Evolutionary conservation across 257 asterid species (phyloP), one percentile per base, ranked within the genome.

Genomic region (Vinca minor): DNA sequence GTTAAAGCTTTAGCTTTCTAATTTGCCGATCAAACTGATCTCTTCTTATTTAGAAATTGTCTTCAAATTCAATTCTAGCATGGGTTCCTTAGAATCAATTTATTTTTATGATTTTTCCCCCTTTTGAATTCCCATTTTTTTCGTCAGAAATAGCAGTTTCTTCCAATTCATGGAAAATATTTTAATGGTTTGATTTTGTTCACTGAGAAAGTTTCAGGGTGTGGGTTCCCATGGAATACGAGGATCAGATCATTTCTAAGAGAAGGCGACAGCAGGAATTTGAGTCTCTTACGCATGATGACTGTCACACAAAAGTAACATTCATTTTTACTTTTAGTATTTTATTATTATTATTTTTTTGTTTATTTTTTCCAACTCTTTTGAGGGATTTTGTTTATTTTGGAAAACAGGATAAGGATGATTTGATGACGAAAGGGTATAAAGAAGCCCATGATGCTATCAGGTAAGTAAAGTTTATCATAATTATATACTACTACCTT

Each of bases 381-480:
- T 64, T n/a, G 20, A 15, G 13, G n/a, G 53, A 15, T 49, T n/a
- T n/a, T 29, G 18, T 25, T 35, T 23, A 5, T 7, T 11, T 36
- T 7, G 68, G 21, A 26, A 23, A 34, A 47, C 82, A 65, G 74
- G 84, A 82, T 66, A 81, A 79, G 35, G 77, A 82, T 59, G 81
- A 62, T 20, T 26, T 74, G 69, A 39, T 73, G 25, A n/a, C n/a
- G n/a, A 67, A 75, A 32, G 84, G 73, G 66, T 77, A 81, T 71
- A 84, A 73, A 74, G 79, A 78, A 72, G 77, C 85, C 8, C 77
- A 82, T 57, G 83, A 75, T 73, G 85, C 87, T 38, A 80, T 82
- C 36, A 69, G 79, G 94, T 85, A 76, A 82, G 91, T 79, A 38
- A 23, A 39, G 23, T 58, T 59, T 9, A 14, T 55, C 60, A 56